Percentiles rank a stretch among this genome's conserved stretches.
These are phyloP conservation scores for Rhododendron griersonianum DNA, from an alignment of 148 eudicot species.

Conservation along the genomic window DNA sequence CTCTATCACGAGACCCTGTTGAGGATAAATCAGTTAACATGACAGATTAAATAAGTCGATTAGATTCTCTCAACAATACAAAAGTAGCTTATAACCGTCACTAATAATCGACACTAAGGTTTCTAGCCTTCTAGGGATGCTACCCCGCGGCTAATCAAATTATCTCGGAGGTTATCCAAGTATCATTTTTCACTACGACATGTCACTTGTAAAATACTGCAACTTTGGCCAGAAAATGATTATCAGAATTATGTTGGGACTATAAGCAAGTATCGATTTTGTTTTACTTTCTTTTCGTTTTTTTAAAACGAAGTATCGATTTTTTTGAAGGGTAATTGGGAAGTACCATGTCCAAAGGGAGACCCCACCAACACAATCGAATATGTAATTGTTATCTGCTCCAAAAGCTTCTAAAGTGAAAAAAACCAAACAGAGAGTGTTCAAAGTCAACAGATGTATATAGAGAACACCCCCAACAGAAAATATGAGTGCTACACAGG, in stretches of 20 bases:
- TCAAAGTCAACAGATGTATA: too few species aligned
- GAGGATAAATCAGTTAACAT: background rate
- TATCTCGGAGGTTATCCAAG: background rate
- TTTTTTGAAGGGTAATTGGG: too few species aligned
- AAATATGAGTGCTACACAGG: too few species aligned
- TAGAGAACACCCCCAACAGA: too few species aligned
- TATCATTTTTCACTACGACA: background rate
- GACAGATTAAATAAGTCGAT: background rate
- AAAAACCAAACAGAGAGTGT: too few species aligned
- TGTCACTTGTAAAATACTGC: background rate
- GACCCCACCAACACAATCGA: too few species aligned
- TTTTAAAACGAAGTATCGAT: too few species aligned
- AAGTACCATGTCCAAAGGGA: too few species aligned
- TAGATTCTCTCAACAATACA: background rate
- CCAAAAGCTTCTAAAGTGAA: too few species aligned
- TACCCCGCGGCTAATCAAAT: background rate
- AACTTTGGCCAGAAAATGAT: background rate
- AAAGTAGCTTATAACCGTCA: background rate
- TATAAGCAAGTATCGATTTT: background rate
- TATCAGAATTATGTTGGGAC: background rate
- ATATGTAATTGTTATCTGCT: too few species aligned
- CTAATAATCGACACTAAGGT: background rate
- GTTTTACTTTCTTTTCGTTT: background rate
- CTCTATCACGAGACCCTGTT: slow-evolving; percentile 63
- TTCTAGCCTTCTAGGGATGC: background rate